Evolutionary conservation across 2,329 filamentous ascomycete genomes (phyloP).

Genomic region (Stagonosporopsis rhizophila): DNA sequence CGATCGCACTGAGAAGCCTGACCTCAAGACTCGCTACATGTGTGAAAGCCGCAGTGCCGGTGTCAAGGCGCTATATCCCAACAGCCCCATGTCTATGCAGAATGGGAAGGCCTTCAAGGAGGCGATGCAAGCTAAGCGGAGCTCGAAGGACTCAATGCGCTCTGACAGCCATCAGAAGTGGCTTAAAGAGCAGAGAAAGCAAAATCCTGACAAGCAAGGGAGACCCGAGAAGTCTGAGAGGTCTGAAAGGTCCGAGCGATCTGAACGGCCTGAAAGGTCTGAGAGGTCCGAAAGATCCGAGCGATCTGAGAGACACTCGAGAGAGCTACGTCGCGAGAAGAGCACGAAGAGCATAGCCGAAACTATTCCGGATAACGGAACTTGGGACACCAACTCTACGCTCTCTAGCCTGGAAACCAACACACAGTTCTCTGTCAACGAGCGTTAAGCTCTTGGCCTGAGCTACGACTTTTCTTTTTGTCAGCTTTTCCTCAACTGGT

Average conservation of each 20-base stretch:
- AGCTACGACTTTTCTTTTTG: neutral
- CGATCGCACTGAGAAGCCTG: constrained; percentile 27
- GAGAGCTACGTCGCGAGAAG: constrained; percentile 27
- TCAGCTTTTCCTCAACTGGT: neutral
- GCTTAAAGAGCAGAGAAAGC: constrained; percentile 16
- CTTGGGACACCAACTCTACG: constrained; percentile 37
- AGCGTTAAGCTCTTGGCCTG: neutral
- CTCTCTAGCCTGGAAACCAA: constrained; percentile 27
- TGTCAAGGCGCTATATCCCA: constrained; percentile 49
- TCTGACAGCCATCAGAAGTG: constrained; percentile 18
- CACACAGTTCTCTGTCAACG: constrained; percentile 24
- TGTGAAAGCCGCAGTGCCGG: constrained; percentile 48
- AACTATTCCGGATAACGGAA: constrained; percentile 33
- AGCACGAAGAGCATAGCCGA: constrained; percentile 18
- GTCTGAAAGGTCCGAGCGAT: constrained; percentile 19
- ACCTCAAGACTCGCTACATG: constrained; percentile 39
- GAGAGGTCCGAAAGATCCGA: constrained; percentile 22
- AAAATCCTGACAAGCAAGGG: constrained; percentile 15
- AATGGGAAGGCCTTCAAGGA: constrained; percentile 27
- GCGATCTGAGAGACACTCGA: constrained; percentile 15
- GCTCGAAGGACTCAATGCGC: constrained; percentile 23
- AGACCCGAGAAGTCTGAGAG: constrained; percentile 26
- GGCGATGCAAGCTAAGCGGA: constrained; percentile 20
- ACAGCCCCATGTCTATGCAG: constrained; percentile 35
- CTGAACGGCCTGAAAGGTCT: constrained; percentile 13